These are phyloP conservation scores for Alternaria rosae DNA, from an alignment of 2,329 filamentous ascomycete genomes.

Conservation along the genomic window DNA sequence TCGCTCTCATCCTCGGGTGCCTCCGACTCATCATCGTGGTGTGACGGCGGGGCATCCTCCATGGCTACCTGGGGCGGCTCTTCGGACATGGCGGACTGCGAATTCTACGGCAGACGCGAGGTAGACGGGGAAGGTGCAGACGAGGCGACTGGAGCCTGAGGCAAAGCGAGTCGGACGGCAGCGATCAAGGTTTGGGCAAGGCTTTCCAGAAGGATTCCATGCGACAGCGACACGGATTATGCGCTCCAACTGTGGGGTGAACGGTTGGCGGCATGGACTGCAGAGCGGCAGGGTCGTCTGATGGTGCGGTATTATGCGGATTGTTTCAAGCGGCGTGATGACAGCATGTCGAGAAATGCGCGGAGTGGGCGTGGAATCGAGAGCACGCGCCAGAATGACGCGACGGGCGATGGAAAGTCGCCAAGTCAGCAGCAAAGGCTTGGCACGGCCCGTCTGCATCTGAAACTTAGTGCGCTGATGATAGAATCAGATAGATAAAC, in stretches of 20 bases:
- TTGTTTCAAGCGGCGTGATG: constrained; percentile 36
- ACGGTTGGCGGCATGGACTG: constrained; percentile 7
- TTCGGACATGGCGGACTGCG: constrained; percentile 22
- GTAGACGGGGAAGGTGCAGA: constrained; percentile 33
- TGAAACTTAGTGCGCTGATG: constrained; percentile 40
- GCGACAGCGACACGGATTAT: constrained; percentile 21
- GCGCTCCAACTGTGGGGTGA: constrained; percentile 19
- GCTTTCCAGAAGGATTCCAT: constrained; percentile 40
- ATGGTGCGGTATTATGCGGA: constrained; percentile 22
- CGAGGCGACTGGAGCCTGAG: constrained; percentile 26
- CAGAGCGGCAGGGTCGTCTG: constrained; percentile 3
- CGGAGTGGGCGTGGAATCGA: neutral
- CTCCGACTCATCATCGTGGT: constrained; percentile 22
- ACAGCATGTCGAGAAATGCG: neutral
- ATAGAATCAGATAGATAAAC: constrained; percentile 35
- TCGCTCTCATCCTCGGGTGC: constrained; percentile 38
- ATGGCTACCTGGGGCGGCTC: constrained; percentile 21
- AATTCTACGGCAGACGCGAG: constrained; percentile 2
- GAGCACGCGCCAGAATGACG: constrained; percentile 24
- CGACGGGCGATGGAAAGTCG: constrained; percentile 20
- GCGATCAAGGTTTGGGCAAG: constrained; percentile 30
- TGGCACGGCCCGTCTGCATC: constrained; percentile 7
- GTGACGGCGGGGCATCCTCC: constrained; percentile 18
- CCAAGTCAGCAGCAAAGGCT: constrained; percentile 19
- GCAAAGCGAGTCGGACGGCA: constrained; percentile 27